Evolutionary conservation across 2,329 filamentous ascomycete genomes (phyloP), one percentile per base, ranked within the genome.

Genomic region (Colletotrichum sp.): DNA sequence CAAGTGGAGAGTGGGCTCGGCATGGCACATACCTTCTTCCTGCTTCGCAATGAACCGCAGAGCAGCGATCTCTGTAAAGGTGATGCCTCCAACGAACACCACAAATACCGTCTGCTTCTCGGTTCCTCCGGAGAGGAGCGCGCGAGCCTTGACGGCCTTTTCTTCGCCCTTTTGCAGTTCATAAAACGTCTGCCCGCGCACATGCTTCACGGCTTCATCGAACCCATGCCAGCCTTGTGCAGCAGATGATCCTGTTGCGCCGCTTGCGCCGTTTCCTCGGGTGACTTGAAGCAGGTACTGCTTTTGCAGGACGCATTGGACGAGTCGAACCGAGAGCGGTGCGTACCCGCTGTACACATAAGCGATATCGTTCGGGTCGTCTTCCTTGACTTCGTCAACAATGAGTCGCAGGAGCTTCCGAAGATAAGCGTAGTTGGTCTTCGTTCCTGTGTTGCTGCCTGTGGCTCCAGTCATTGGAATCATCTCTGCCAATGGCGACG

Each of bases 341-440:
- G 97, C 97, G 82, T 98, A 99, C 68, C 97, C 97, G 78, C 95
- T 98, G 85, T 98, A 99, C 13, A 98, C 96, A 81, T 99, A 99
- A n/a, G 96, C 94, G 76, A 98, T 93, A 80, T 99, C 97, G 80
- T 97, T 95, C 4, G 97, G 97, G 62, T 97, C 94, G 74, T 97
- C 93, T 84, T 99, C 97, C 81, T 98, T 96, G 52, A 99, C 96
- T 82, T 98, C 97, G 82, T 99, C 97, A 71, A 98, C 94, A 82
- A 98, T 98, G 18, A 99, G 90, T 34, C 94, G 92, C 16, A 99
- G 90, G 76, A 93, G 93, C 83, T 97, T 98, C 70, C 97, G 94
- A 7, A 98, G 87, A 78, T 95, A 94, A 6, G 92, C 93, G 85
- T 98, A 99, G 83, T 98, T 98, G 13, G 96, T 98, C 83, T 96